Evolutionary conservation across 2,329 filamentous ascomycete genomes (phyloP).

Genomic region (Aspergillus amoenus): DNA sequence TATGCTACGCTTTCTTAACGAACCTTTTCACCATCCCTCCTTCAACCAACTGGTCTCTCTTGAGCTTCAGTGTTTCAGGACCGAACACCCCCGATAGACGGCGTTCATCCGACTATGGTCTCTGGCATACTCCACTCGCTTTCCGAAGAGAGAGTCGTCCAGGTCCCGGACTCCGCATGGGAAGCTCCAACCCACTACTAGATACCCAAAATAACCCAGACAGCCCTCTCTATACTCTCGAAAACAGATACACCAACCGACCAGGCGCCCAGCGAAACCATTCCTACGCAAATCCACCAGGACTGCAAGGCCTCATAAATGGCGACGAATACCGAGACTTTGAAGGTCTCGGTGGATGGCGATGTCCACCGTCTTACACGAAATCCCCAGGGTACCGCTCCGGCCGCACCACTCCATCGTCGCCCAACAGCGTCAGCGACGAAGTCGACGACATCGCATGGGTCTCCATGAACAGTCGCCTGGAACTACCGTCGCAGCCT

Average conservation of each 20-base stretch:
- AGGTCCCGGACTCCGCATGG: constrained; percentile 4
- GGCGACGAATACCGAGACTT: constrained; percentile 42
- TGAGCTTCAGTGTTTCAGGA: constrained; percentile 31
- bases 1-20: constrained; percentile 58
- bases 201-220: constrained; percentile 6
- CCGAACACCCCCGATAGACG: constrained; percentile 26
- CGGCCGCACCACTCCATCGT: constrained; percentile 25
- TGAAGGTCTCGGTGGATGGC: constrained; percentile 46
- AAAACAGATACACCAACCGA: constrained; percentile 10
- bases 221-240: background rate
- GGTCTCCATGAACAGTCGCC: constrained; percentile 39
- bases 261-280: constrained; percentile 19
- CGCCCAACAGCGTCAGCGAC: constrained; percentile 21
- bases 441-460: constrained; percentile 38
- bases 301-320: constrained; percentile 29
- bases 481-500: constrained; percentile 38
- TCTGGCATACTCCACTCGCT: background rate
- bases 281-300: constrained; percentile 12
- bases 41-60: constrained; percentile 27
- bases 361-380: constrained; percentile 21
- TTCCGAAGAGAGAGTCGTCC: constrained; percentile 5
- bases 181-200: constrained; percentile 5
- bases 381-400: constrained; percentile 23
- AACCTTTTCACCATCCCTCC: constrained; percentile 50
- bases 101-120: constrained; percentile 25